Evolutionary conservation across 1,284 basidiomycete species (phyloP), one percentile per base, ranked within the genome.

Genomic region (Leccinum pachyderme): DNA sequence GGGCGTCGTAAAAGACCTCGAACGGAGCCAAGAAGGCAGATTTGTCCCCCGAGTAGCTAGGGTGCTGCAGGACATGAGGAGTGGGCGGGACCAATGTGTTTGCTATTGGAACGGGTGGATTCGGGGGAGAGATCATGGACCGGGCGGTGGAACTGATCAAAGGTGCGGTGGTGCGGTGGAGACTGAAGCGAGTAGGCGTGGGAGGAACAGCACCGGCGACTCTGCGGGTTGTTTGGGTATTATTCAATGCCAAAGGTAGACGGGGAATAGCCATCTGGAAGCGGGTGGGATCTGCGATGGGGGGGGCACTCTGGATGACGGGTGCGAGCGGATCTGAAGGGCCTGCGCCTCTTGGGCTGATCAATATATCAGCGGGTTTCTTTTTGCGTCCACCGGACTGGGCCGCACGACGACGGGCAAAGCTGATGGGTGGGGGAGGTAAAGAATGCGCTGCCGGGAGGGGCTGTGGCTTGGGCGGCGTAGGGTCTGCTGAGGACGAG

Each of bases 351-450:
- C 84, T 74, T 6, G 87, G 87, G 61, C 81, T 86, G 73, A 90
- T 89, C 59, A 88, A 65, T 56, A 89, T 85, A 65, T 90, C 88
- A 3, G 88, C 87, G 0, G 87, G 87, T 67, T 89, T 90, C 70
- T 76, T 84, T 71, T 82, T 86, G 28, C 73, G 75, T 15, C 73
- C 73, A 4, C 82, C 84, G 0, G 83, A 59, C 57, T 82, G 81
- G 32, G 78, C 81, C 7, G 87, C 84, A 45, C 87, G 81, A 50
- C 87, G 84, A 35, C 80, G 79, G 18, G 86, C 84, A 70, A 90
- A 89, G 70, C 86, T 88, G 66, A 86, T 88, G 22, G 87, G 81
- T 7, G 84, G 85, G 3, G 86, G 80, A 1, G 86, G 82, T 6
- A 88, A 72, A 3, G 76, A 69, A 33, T 70, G 64, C 1, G 55